A percentile compares a stretch with the other conserved stretches of the same genome.
Evolutionary conservation across 441 rosid genomes (phyloP).

Genomic region (Eugenia klotzschiana): DNA sequence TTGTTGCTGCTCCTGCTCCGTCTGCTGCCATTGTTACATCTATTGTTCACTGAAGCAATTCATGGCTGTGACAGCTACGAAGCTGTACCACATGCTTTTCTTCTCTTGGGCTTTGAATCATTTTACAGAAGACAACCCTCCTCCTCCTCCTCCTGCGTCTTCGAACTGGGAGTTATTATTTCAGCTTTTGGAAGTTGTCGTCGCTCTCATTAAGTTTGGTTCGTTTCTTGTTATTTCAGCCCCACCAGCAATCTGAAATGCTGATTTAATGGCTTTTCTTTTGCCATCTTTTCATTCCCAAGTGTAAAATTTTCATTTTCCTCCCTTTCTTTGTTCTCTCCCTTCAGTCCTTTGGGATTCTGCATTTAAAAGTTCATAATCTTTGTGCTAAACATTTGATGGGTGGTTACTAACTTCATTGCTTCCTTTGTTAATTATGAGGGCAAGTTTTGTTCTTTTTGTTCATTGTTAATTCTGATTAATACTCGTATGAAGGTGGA

Average conservation of each 20-base stretch:
- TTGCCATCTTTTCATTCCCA: not conserved
- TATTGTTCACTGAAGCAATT: slow-evolving; percentile 16
- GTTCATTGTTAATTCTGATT: slow-evolving; percentile 2
- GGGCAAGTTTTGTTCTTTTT: slow-evolving; percentile 4
- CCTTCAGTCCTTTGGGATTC: not conserved
- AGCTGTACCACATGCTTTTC: slow-evolving; percentile 9
- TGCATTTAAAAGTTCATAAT: not conserved
- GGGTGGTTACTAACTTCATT: not conserved
- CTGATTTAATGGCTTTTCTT: not conserved
- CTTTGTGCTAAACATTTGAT: not conserved
- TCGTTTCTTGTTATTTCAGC: not conserved
- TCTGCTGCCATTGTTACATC: slow-evolving; percentile 8
- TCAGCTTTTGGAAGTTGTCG: slow-evolving; percentile 16
- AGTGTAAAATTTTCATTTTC: not conserved
- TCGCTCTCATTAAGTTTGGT: slow-evolving; percentile 5
- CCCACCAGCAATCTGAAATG: not conserved
- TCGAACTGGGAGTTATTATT: slow-evolving; percentile 27
- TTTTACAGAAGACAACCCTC: not conserved
- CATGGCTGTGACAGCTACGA: slow-evolving; percentile 29
- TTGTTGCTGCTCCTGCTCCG: not conserved
- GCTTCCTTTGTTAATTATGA: slow-evolving; percentile 2
- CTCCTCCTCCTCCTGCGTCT: not conserved
- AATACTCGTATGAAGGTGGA: slow-evolving; percentile 5
- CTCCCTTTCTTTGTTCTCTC: not conserved
- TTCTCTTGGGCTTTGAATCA: slow-evolving; percentile 22